Conservation (phyloP, 371 early-diverging fungal genomes). For the Lichtheimia ornata region DNA sequence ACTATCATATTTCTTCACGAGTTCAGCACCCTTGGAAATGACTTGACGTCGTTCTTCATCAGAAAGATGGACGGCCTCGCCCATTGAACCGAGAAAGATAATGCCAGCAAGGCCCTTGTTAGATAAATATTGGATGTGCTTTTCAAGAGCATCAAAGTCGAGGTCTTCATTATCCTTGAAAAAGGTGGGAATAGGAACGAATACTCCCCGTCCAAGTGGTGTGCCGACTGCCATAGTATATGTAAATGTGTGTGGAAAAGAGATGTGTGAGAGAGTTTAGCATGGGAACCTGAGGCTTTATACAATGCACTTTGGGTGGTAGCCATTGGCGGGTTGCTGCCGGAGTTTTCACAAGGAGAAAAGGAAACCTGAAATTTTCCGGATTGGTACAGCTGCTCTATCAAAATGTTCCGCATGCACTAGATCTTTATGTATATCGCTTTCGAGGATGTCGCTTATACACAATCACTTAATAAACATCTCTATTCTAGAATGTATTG, state of each 20-base stretch:
- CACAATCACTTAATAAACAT: no score
- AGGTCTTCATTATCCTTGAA: constrained; percentile 48
- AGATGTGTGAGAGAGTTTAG: no score
- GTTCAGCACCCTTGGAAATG: constrained; percentile 26
- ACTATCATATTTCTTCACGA: constrained; percentile 33
- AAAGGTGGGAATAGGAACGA: constrained; percentile 50
- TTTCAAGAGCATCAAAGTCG: constrained; percentile 40
- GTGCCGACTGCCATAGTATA: constrained; percentile 8
- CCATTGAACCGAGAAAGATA: constrained; percentile 49
- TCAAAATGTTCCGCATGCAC: no score
- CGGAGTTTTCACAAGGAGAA: no score
- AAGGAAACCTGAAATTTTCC: no score
- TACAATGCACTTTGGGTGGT: no score
- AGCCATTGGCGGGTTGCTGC: no score
- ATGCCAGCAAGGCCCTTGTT: constrained; percentile 47
- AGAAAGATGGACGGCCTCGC: constrained; percentile 45
- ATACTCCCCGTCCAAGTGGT: constrained; percentile 28
- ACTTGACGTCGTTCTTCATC: constrained; percentile 37
- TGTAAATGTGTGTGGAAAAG: background rate
- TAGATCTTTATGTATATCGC: no score
- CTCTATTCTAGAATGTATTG: no score
- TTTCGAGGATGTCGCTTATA: no score
- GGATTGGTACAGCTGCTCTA: no score
- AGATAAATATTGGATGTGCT: constrained; percentile 36
- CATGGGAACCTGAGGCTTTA: no score